Conservation (phyloP, 106 monocot species). For the Acorus calamus region DNA sequence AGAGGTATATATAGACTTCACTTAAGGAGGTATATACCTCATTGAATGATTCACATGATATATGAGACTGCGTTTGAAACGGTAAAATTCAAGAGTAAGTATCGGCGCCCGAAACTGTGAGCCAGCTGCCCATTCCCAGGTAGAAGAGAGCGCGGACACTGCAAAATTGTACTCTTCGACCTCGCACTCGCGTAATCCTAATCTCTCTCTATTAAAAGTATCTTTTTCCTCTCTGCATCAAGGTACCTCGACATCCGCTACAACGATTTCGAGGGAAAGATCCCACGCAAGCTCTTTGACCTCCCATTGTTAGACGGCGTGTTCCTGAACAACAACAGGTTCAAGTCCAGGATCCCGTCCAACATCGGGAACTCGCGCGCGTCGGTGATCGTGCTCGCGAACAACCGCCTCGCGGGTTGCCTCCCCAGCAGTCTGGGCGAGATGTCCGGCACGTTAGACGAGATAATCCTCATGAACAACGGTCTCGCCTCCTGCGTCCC, state of each 20-base stretch:
- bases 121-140: too few species aligned
- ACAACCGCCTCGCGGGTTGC: constrained; percentile 37
- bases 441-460: constrained; percentile 31
- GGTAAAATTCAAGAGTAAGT: too few species aligned
- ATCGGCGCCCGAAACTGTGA: too few species aligned
- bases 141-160: too few species aligned
- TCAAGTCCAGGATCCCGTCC: constrained; percentile 24
- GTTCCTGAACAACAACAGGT: constrained; percentile 55
- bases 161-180: too few species aligned
- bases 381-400: constrained; percentile 42
- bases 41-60: too few species aligned
- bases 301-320: constrained; percentile 33
- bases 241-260: constrained; percentile 35
- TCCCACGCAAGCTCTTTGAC: constrained; percentile 28
- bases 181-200: too few species aligned
- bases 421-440: constrained; percentile 30
- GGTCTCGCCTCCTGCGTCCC: constrained; percentile 43
- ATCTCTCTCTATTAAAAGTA: too few species aligned
- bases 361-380: constrained; percentile 37
- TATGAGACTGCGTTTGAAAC: too few species aligned
- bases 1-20: too few species aligned
- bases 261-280: constrained; percentile 33
- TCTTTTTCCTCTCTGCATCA: too few species aligned
- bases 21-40: too few species aligned
- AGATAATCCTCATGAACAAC: constrained; percentile 39